Base-by-base conservation (phyloP, 2,329 filamentous ascomycete species). In the Ophiocordyceps camponoti-floridani region DNA sequence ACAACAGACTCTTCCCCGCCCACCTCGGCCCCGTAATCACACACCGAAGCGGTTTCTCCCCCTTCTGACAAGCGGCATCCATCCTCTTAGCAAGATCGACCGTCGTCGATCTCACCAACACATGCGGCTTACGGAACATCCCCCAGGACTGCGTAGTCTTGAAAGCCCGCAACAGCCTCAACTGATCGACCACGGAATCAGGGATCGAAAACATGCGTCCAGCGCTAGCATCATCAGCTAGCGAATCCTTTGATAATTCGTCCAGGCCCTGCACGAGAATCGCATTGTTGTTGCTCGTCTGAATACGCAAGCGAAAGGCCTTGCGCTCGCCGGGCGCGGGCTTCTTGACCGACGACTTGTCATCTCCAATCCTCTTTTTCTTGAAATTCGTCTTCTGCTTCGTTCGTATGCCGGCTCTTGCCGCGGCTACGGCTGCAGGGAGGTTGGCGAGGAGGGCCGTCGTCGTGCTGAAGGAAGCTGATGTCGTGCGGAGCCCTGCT, bases 251-350 rank as follows among this genome's bases (percentile, higher is more conserved):
- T 12, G 63, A 69, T 45, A 94, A 57, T 43, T 80, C 72, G 47
- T 70, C 64, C 52, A 94, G 68, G 11, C 77, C 82, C 23, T 68
- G 58, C 8, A 96, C 82, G 47, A 81, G 76, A 35, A 95, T 67
- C 43, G 91, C 91, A 64, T 94, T 96, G 62, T 84, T 83, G 66
- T 96, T 98, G 69, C 82, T 89, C 48, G 98, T 77, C 47, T 93
- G 79, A 55, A 98, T 84, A 53, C 84, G 79, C 68, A 93, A 94
- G 51, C 87, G 79, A 58, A 84, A 70, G 27, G 84, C 84, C 65
- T 87, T 94, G 52, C 88, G 78, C 69, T 95, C 88, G 51, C 88
- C 89, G 3, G 77, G 70, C 12, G 68, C 68, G 18, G 83, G 82
- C 51, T 77, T 70, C 61, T 72, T 75, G 45, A 65, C 58, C 26